A percentile compares a stretch with the other conserved stretches of the same genome.
phyloP scores from a whole-genome alignment of 768 basidiomycete genomes.

The Boletus patriciae region DNA sequence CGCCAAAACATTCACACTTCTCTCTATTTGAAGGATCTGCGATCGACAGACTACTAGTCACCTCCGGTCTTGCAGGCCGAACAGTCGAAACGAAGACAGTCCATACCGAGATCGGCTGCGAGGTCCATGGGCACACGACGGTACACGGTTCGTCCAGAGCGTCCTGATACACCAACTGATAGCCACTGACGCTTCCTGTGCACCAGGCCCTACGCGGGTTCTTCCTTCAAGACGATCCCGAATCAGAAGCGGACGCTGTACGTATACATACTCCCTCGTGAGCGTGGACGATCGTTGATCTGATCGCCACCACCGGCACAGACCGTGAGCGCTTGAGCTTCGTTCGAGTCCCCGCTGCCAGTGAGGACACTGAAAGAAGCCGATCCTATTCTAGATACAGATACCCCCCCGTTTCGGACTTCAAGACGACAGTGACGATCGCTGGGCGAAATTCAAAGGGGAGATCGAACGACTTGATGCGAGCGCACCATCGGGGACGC shows the following conservation, averaged over 20 bases:
- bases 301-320: neutral
- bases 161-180: neutral
- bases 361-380: neutral
- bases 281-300: neutral
- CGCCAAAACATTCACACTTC: neutral
- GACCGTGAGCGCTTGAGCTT: conserved; percentile 16
- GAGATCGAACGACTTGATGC: conserved; percentile 48
- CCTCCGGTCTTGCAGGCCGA: neutral
- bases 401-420: conserved; percentile 60
- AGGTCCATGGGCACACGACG: conserved; percentile 10
- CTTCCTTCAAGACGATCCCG: conserved; percentile 25
- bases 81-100: neutral
- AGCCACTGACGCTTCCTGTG: neutral
- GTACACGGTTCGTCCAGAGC: conserved; percentile 19
- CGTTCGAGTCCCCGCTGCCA: neutral
- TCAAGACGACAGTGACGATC: conserved; percentile 46
- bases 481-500: conserved; percentile 35
- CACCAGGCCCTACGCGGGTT: conserved; percentile 10
- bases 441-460: conserved; percentile 49
- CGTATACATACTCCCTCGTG: neutral
- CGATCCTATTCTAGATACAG: conserved; percentile 49
- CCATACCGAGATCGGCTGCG: neutral
- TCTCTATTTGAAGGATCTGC: neutral
- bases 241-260: conserved; percentile 9
- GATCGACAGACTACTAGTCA: neutral